These are phyloP conservation scores for Mycosarcoma maydis DNA, from an alignment of 1,284 basidiomycete species.

Conservation along the genomic window DNA sequence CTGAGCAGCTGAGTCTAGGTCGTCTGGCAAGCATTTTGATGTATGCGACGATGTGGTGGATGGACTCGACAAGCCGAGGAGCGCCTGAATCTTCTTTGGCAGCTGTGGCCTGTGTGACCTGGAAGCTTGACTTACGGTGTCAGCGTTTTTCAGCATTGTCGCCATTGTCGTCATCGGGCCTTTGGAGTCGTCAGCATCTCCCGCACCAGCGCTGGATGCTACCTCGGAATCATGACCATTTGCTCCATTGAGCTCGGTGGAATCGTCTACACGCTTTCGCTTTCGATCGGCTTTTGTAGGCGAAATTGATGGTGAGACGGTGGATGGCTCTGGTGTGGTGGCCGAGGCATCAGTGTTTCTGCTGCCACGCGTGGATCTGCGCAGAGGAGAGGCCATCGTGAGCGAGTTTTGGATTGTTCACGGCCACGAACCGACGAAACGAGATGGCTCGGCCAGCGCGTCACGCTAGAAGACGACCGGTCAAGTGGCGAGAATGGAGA, in stretches of 20 bases:
- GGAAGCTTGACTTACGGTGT: not conserved
- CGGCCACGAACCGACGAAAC: not conserved
- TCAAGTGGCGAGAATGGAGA: too few relatives aligned
- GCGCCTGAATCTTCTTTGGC: conserved; percentile 15
- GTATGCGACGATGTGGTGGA: conserved; percentile 2
- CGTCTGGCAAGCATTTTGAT: not conserved
- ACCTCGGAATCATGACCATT: conserved; percentile 3
- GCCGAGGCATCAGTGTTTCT: conserved; percentile 30
- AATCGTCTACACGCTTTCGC: conserved; percentile 33
- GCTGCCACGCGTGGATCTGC: conserved; percentile 25
- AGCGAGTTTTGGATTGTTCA: not conserved
- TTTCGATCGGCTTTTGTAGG: conserved; percentile 40
- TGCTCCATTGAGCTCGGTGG: conserved; percentile 4
- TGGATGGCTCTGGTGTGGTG: conserved; percentile 37
- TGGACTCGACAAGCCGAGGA: conserved; percentile 29
- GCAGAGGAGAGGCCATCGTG: conserved; percentile 34
- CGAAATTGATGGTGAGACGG: conserved; percentile 23
- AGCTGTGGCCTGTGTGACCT: conserved; percentile 11
- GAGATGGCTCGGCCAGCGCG: not conserved
- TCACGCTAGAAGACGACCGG: not conserved
- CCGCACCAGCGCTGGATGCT: not conserved
- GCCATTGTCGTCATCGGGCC: not conserved
- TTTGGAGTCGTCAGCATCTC: not conserved
- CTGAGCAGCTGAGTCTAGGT: not conserved
- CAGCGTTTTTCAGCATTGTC: not conserved